Percentiles rank a stretch among this genome's conserved stretches.
Conservation (phyloP, 179 eudicot species). For the Amaranthus tricolor region DNA sequence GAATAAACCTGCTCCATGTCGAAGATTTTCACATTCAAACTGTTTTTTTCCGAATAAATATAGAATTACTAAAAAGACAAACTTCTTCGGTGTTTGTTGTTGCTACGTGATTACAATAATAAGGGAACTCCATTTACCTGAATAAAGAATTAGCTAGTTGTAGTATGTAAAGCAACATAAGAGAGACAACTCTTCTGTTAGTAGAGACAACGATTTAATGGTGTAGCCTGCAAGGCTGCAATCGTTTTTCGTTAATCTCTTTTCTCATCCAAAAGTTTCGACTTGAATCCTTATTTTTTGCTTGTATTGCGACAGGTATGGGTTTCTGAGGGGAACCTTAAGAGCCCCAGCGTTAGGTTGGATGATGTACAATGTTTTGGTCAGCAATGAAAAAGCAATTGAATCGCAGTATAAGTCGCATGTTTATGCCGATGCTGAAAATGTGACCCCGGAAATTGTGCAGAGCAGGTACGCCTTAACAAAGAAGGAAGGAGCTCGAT, state of each 20-base stretch:
- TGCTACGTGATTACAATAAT: no score
- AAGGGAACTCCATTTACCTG: no score
- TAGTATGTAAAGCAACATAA: no score
- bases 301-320: constrained; percentile 51
- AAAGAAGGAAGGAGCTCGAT: constrained; percentile 77
- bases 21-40: no score
- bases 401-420: constrained; percentile 88
- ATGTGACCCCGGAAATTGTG: constrained; percentile 67
- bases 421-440: constrained; percentile 74
- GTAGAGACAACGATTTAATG: background rate
- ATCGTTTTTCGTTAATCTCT: background rate
- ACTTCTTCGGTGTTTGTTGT: no score
- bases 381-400: constrained; percentile 86
- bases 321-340: constrained; percentile 74
- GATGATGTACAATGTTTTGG: constrained; percentile 97
- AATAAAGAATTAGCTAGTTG: no score
- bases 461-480: constrained; percentile 75
- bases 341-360: constrained; percentile 96
- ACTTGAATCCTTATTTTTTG: background rate
- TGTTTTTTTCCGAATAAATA: no score
- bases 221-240: background rate
- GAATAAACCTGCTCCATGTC: no score
- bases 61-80: no score
- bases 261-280: background rate
- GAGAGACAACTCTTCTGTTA: no score